These are phyloP conservation scores for Neurospora sp. DNA, from an alignment of 2,329 filamentous ascomycete genomes.

Conservation along the genomic window DNA sequence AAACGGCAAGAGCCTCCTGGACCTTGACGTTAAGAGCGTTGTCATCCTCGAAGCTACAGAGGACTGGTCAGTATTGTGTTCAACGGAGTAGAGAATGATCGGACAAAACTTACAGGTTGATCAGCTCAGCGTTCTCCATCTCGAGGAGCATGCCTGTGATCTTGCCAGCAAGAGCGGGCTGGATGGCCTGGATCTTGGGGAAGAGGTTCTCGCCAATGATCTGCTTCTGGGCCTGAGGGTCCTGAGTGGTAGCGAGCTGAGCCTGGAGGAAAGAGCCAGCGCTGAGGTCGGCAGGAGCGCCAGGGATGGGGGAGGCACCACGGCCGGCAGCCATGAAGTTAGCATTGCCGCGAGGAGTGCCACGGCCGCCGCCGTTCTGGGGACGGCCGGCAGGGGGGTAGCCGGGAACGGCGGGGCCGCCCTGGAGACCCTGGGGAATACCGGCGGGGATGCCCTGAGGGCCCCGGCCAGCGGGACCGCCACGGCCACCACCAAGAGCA, in stretches of 20 bases:
- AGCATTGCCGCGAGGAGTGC: constrained; percentile 28
- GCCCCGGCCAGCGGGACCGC: constrained; percentile 59
- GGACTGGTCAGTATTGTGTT: constrained; percentile 5
- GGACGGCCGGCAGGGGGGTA: constrained; percentile 46
- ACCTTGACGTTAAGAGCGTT: constrained; percentile 87
- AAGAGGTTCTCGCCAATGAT: constrained; percentile 96
- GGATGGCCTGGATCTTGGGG: constrained; percentile 93
- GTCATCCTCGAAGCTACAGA: constrained; percentile 74
- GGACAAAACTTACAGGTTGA: constrained; percentile 72
- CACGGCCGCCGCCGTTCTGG: constrained; percentile 36
- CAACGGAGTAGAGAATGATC: background rate
- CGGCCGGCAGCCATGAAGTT: constrained; percentile 35
- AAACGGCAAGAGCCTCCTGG: constrained; percentile 91
- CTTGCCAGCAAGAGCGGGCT: constrained; percentile 94
- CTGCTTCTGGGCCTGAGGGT: constrained; percentile 86
- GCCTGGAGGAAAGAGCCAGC: constrained; percentile 40
- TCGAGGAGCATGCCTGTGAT: constrained; percentile 99
- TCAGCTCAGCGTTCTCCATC: constrained; percentile 94
- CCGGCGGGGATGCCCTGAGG: constrained; percentile 51
- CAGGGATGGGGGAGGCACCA: constrained; percentile 28
- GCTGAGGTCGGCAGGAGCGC: constrained; percentile 27
- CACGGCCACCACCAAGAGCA: constrained; percentile 50
- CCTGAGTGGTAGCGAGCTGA: constrained; percentile 43
- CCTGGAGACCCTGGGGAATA: constrained; percentile 44
- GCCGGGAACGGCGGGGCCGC: constrained; percentile 42